Percentiles rank a stretch among this genome's conserved stretches.
These are phyloP conservation scores for Zygosaccharomyces pseudorouxii DNA, from an alignment of 805 yeast genomes.

Conservation along the genomic window DNA sequence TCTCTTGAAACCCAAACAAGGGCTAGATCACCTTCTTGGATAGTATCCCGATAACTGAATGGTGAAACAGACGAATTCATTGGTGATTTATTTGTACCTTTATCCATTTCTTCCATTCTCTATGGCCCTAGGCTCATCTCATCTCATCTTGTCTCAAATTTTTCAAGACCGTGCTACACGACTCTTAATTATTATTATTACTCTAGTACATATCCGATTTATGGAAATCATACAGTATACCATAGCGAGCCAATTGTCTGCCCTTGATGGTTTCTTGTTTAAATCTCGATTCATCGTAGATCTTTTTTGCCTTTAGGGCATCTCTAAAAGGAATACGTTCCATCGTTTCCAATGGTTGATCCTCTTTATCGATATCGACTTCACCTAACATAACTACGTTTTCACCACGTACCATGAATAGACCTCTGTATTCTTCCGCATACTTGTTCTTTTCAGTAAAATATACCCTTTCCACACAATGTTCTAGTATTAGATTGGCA, in stretches of 20 bases:
- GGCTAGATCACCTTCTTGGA: slow-evolving; percentile 83
- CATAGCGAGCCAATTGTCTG: slow-evolving; percentile 47
- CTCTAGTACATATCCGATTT: slow-evolving; percentile 49
- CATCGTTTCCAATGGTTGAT: slow-evolving; percentile 54
- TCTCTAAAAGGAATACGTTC: slow-evolving; percentile 55
- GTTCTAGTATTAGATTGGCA: slow-evolving; percentile 88
- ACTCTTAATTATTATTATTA: neutral
- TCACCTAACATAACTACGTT: slow-evolving; percentile 93
- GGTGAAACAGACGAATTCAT: slow-evolving; percentile 21
- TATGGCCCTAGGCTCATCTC: slow-evolving; percentile 2
- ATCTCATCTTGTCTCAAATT: slow-evolving; percentile 2
- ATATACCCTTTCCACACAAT: slow-evolving; percentile 80
- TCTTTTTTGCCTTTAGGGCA: slow-evolving; percentile 47
- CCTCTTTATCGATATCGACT: slow-evolving; percentile 83
- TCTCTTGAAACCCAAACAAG: slow-evolving; percentile 81
- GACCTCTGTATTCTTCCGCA: slow-evolving; percentile 76
- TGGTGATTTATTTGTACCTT: neutral
- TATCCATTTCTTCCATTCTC: neutral
- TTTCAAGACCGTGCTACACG: slow-evolving; percentile 7
- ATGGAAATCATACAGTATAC: slow-evolving; percentile 53
- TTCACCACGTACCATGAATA: slow-evolving; percentile 89
- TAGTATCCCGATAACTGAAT: slow-evolving; percentile 58
- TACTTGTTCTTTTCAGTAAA: slow-evolving; percentile 50
- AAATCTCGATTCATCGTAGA: slow-evolving; percentile 33
- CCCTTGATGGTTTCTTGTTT: slow-evolving; percentile 43